Evolutionary conservation across 768 basidiomycete species (phyloP), one percentile per base, ranked within the genome.

Genomic region (Tremella mesenterica): DNA sequence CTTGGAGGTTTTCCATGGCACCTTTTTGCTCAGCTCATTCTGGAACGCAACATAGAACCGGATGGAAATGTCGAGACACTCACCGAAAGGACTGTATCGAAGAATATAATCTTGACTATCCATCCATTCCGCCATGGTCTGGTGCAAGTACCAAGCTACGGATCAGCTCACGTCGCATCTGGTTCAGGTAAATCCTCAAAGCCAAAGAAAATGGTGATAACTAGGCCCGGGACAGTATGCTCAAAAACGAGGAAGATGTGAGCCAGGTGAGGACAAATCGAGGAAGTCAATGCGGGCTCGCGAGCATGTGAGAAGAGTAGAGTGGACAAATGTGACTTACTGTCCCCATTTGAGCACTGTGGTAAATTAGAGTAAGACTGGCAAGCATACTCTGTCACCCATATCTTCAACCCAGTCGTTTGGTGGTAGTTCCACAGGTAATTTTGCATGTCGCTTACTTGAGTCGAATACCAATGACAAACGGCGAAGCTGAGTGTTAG

Each of bases 401-500:
- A 66, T 50, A 68, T 52, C 47, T 65, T 57, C 6, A 53, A 31
- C 1, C 67, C 67, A 30, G 59, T 63, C 50, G 58, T n/a, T 9
- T 50, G 25, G 59, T 71, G 66, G 64, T 64, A 71, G 51, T 68
- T 60, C 8, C 63, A 61, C 45, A 84, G 69, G 71, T 82, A 84
- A 12, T 52, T n/a, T 49, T 81, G 77, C 65, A 89, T 78, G 9
- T 75, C 75, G 0, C 75, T 46, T 2, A 78, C 56, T 13, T 74
- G 53, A 13, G 75, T 79, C 47, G 79, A 82, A 69, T 95, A 93
- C 69, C 75, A 83, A 68, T 95, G 91, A 47, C 83, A 48, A 43
- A 81, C 81, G 1, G 84, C 48, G 20, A 55, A 72, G 64, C 67
- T 69, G 50, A 8, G 18, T 3, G 26, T n/a, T 8, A 27, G 33